phyloP scores from a whole-genome alignment of 2,329 filamentous ascomycete genomes.

The Sclerotinia glacialis region DNA sequence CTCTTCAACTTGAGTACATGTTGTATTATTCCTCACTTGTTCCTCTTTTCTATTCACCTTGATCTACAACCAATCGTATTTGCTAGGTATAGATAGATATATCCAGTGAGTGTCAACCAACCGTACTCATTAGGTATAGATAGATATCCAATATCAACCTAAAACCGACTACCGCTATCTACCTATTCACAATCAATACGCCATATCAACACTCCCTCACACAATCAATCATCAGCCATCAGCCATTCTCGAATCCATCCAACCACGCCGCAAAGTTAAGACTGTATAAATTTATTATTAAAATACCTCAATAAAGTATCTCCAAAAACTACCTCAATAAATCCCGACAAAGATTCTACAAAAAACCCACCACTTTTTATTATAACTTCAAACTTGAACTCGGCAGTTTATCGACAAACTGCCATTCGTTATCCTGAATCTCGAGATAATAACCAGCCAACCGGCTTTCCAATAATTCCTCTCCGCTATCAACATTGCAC shows the following conservation, averaged over 20 bases:
- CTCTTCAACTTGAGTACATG: too few species aligned
- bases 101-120: too few species aligned
- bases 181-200: neutral
- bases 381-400: conserved; percentile 12
- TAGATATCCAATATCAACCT: too few species aligned
- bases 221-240: neutral
- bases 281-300: neutral
- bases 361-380: neutral
- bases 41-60: neutral
- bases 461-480: conserved; percentile 10
- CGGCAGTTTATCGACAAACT: conserved; percentile 15
- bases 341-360: too few species aligned
- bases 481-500: conserved; percentile 16
- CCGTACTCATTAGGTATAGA: neutral
- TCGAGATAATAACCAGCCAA: conserved; percentile 21
- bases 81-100: too few species aligned
- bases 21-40: neutral
- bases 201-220: conserved; percentile 3
- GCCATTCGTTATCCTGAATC: conserved; percentile 17
- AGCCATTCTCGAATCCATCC: neutral
- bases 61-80: neutral
- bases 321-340: too few species aligned
- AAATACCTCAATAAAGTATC: neutral
- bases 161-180: neutral
- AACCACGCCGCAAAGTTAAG: neutral